A percentile compares a stretch with the other conserved stretches of the same genome.
Conservation (phyloP, 2,329 filamentous ascomycete species). For the Whalleya microplaca region DNA sequence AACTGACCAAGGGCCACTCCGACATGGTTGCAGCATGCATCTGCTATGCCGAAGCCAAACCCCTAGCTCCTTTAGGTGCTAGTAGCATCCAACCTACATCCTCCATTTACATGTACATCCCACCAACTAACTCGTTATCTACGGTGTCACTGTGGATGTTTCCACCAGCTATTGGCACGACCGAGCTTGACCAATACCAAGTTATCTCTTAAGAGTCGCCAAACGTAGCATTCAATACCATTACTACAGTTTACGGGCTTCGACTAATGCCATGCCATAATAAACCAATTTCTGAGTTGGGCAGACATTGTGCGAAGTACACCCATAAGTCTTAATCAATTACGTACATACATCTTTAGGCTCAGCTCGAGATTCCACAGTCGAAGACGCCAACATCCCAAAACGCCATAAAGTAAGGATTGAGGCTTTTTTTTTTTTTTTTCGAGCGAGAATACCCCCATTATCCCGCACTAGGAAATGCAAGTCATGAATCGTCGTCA, state of each 20-base stretch:
- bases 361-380: too few species aligned
- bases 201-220: not conserved
- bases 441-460: not conserved
- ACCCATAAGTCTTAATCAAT: not conserved
- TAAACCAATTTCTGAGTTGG: not conserved
- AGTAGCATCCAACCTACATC: too few species aligned
- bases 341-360: not conserved
- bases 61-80: too few species aligned
- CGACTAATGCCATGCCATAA: not conserved
- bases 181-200: too few species aligned
- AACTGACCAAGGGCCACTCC: too few species aligned
- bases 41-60: too few species aligned
- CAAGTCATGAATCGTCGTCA: not conserved
- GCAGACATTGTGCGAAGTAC: not conserved
- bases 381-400: not conserved
- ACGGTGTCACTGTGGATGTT: too few species aligned
- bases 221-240: not conserved
- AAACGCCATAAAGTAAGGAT: not conserved
- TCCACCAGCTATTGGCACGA: too few species aligned
- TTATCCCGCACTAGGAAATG: not conserved
- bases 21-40: too few species aligned
- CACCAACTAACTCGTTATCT: too few species aligned
- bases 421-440: not conserved
- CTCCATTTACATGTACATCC: too few species aligned
- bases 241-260: too few species aligned